Evolutionary conservation across 805 yeast genomes (phyloP).

Genomic region (Barnettozyma sp.): DNA sequence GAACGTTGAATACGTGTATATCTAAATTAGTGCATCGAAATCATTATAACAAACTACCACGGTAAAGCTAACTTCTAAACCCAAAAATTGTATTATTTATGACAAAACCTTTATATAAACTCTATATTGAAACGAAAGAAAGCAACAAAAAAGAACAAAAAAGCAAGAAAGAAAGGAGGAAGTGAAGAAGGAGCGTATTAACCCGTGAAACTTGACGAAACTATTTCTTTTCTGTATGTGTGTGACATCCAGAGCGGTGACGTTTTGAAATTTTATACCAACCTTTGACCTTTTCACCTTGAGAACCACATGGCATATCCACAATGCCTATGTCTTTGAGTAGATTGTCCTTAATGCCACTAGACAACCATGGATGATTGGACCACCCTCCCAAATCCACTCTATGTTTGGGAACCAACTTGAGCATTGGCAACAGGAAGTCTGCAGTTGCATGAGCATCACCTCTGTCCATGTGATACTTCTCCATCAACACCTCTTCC

Average conservation of each 20-base stretch:
- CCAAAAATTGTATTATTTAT: too few relatives aligned
- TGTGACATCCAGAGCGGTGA: neutral
- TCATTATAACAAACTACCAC: neutral
- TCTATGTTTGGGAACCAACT: conserved; percentile 41
- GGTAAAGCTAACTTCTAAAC: too few relatives aligned
- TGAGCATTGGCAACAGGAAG: conserved; percentile 45
- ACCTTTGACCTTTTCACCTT: conserved; percentile 26
- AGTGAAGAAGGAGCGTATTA: too few relatives aligned
- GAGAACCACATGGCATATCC: conserved; percentile 19
- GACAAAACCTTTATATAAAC: too few relatives aligned
- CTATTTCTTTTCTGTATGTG: too few relatives aligned
- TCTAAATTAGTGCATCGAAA: too few relatives aligned
- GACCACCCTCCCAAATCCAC: conserved; percentile 49
- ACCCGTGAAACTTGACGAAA: too few relatives aligned
- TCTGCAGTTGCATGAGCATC: conserved; percentile 45
- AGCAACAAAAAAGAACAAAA: too few relatives aligned
- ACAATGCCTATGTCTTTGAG: conserved; percentile 9
- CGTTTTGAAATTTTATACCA: conserved; percentile 14
- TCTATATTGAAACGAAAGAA: too few relatives aligned
- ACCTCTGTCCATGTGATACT: conserved; percentile 54
- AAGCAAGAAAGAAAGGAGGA: too few relatives aligned
- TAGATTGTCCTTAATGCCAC: conserved; percentile 5
- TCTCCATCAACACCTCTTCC: conserved; percentile 60
- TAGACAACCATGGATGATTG: conserved; percentile 44
- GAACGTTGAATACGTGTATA: conserved; percentile 12